These are phyloP conservation scores for Stenogyne calaminthoides DNA, from an alignment of 305 asterid genomes.

Conservation along the genomic window DNA sequence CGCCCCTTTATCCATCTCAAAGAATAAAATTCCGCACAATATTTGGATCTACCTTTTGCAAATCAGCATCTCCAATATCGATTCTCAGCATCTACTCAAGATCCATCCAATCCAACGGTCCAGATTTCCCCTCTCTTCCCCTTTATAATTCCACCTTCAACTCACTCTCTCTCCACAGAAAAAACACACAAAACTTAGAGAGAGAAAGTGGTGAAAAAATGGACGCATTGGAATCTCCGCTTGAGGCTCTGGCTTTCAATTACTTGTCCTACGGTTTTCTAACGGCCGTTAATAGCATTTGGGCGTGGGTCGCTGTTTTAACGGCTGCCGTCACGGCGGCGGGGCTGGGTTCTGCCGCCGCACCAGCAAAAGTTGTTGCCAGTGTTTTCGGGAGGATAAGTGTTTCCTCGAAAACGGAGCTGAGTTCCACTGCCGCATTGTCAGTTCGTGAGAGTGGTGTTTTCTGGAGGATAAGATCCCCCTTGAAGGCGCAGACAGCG, in stretches of 20 bases:
- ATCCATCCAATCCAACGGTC: constrained; percentile 37
- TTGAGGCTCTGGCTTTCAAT: constrained; percentile 61
- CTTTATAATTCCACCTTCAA: constrained; percentile 31
- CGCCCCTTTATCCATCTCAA: too few species aligned
- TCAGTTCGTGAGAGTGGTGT: background rate
- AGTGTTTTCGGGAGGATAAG: too few species aligned
- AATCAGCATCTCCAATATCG: constrained; percentile 51
- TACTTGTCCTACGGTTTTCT: constrained; percentile 51
- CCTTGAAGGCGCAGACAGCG: background rate
- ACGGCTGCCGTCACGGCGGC: constrained; percentile 53
- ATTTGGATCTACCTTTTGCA: constrained; percentile 39
- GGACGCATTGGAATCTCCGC: constrained; percentile 58
- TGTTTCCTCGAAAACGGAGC: too few species aligned
- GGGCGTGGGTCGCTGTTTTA: constrained; percentile 69
- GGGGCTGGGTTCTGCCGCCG: background rate
- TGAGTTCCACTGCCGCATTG: too few species aligned
- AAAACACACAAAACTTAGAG: background rate
- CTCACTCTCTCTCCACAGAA: background rate
- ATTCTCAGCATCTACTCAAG: constrained; percentile 63
- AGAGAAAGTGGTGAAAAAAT: constrained; percentile 27
- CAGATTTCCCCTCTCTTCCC: constrained; percentile 20
- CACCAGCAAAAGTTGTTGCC: background rate
- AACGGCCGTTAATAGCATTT: constrained; percentile 51
- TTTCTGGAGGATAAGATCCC: too few species aligned
- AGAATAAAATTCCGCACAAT: constrained; percentile 24